Evolutionary conservation across 495 filamentous ascomycete species (phyloP), one percentile per base, ranked within the genome.

Genomic region (Aspergillus campestris): DNA sequence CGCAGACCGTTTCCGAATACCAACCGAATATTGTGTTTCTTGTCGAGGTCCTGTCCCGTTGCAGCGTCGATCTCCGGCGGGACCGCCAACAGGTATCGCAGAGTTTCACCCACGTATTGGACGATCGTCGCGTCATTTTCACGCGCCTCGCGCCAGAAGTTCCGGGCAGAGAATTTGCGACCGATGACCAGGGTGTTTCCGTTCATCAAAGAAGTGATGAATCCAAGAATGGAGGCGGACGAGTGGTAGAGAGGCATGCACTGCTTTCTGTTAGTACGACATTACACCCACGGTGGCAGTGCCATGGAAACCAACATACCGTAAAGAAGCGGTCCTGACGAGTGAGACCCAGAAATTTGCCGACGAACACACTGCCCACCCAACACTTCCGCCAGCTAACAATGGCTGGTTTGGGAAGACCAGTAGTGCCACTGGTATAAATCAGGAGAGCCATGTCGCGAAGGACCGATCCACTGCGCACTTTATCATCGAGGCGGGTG

Each of bases 171-270:
- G 69, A 98, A 98, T 51, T 83, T 83, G 52, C 80, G 85, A 31
- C 85, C 84, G 8, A 97, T 56, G 46, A 83, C 72, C 28, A 94
- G 62, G 3, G 90, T 84, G 14, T 66, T 71, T 35, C 84, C 82
- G 1, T 53, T 59, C n/a, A 66, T 58, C 38, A 97, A 57, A 6
- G 70, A 70, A 24, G 79, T 65, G 13, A 71, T 50, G 42, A 94
- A 72, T 2, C 81, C 89, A 11, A 96, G 72, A 8, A 94, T 42
- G 15, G 79, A 64, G 13, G 87, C 92, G 1, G 91, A 87, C 36
- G 84, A 80, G 64, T 98, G 92, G 57, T 98, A 98, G 11, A 98
- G 76, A 0, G 92, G 92, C 89, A 97, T 96, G 47, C 81, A 87
- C 80, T 86, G 45, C 5, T 37, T 30, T n/a, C 32, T 8, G 27